Percentiles rank a stretch among this genome's conserved stretches.
Conservation (phyloP, 108 stramenopile species). For the Nitzschia sp. region DNA sequence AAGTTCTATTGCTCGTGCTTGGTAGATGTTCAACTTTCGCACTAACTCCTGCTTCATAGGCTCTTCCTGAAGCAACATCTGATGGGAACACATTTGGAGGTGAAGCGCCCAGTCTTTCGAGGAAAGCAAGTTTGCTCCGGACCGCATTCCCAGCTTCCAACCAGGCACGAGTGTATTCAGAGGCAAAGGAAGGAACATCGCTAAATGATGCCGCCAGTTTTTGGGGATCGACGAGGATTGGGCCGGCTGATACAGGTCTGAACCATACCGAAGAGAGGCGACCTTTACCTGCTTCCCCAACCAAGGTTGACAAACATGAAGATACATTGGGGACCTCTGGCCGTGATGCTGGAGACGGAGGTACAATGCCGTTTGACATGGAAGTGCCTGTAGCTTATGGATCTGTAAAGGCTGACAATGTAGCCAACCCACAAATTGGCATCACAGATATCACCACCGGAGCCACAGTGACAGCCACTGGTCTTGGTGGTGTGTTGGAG, state of each 20-base stretch:
- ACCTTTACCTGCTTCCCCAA: background rate
- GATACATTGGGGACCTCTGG: background rate
- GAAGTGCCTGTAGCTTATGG: conserved; percentile 45
- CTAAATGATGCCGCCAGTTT: conserved; percentile 33
- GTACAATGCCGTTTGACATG: conserved; percentile 46
- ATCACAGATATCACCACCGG: conserved; percentile 22
- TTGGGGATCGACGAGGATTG: conserved; percentile 10
- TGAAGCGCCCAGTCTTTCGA: background rate
- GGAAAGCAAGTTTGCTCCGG: background rate
- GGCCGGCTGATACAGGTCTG: background rate
- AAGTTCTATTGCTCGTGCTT: background rate
- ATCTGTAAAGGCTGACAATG: conserved; percentile 24
- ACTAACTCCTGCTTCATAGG: conserved; percentile 4
- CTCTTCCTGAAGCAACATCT: conserved; percentile 36
- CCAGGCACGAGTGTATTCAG: conserved; percentile 23
- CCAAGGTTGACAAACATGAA: background rate
- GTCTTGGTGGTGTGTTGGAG: conserved; percentile 19
- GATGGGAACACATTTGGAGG: background rate
- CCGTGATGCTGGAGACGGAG: conserved; percentile 8
- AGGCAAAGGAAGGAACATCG: conserved; percentile 29
- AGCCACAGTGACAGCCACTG: conserved; percentile 11
- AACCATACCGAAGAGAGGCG: background rate
- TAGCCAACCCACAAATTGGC: conserved; percentile 17
- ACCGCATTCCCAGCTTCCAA: conserved; percentile 11
- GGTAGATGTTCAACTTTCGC: background rate